Evolutionary conservation across 805 yeast species (phyloP).

Genomic region (Wickerhamiella bombiphila): DNA sequence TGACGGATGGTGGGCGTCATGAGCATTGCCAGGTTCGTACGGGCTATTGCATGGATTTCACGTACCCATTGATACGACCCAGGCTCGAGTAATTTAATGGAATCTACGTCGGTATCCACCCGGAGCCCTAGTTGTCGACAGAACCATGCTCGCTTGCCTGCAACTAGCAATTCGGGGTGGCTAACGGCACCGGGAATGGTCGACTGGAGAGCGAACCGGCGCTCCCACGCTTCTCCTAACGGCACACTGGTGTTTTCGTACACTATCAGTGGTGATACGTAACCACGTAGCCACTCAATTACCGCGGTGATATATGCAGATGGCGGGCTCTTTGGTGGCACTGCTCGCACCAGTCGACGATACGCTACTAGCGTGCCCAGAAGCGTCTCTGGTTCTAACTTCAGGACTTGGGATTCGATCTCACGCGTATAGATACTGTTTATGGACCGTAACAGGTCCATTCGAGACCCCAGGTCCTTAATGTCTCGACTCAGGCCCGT

Average conservation of each 20-base stretch:
- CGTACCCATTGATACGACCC: neutral
- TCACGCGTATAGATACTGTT: too few species aligned
- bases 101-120: too few species aligned
- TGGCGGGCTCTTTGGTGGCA: too few species aligned
- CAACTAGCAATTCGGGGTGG: constrained; percentile 4
- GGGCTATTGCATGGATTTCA: neutral
- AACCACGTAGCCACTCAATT: neutral
- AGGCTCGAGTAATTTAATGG: neutral
- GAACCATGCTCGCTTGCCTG: constrained; percentile 3
- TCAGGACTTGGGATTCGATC: too few species aligned
- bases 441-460: too few species aligned
- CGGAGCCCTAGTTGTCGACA: neutral
- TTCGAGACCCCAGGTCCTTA: too few species aligned
- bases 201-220: neutral
- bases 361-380: too few species aligned
- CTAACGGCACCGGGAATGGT: neutral
- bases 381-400: too few species aligned
- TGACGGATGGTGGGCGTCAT: constrained; percentile 7
- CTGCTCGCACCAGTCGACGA: too few species aligned
- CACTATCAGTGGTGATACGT: neutral
- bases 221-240: neutral
- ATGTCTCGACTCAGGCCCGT: too few species aligned
- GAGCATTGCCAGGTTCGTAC: constrained; percentile 2
- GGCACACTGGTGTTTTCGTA: constrained; percentile 1
- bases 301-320: neutral